Conservation (phyloP, 2,329 filamentous ascomycete species). For the Monascus ruber region DNA sequence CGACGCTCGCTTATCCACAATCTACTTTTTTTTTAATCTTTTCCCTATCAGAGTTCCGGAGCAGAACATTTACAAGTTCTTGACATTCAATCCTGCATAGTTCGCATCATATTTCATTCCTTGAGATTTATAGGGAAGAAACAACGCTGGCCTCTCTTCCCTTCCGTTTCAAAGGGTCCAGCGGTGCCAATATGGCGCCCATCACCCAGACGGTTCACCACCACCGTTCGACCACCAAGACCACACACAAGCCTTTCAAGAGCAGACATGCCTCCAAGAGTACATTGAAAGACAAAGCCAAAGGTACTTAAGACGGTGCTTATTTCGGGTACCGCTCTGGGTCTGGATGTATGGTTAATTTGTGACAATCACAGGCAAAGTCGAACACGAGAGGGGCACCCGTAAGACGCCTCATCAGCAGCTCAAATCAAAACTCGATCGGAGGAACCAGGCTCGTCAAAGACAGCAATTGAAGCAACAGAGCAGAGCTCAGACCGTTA, state of each 20-base stretch:
- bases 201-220: constrained; percentile 54
- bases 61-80: constrained; percentile 1
- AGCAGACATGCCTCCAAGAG: constrained; percentile 82
- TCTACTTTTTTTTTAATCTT: constrained; percentile 7
- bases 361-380: constrained; percentile 51
- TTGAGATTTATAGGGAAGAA: neutral
- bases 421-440: constrained; percentile 93
- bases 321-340: neutral
- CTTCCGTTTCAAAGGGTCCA: constrained; percentile 69
- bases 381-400: constrained; percentile 59
- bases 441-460: constrained; percentile 90
- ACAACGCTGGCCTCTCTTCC: constrained; percentile 49
- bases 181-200: constrained; percentile 60
- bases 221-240: constrained; percentile 87
- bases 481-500: constrained; percentile 67
- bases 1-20: constrained; percentile 4
- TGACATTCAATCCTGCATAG: neutral
- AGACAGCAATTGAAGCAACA: constrained; percentile 71
- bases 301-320: constrained; percentile 46
- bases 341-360: neutral
- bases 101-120: neutral
- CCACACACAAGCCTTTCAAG: constrained; percentile 82
- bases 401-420: constrained; percentile 90
- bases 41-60: neutral
- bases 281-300: constrained; percentile 69